Evolutionary conservation across 176 grass and related monocot genomes (phyloP).

Genomic region (Elymus sibiricus): DNA sequence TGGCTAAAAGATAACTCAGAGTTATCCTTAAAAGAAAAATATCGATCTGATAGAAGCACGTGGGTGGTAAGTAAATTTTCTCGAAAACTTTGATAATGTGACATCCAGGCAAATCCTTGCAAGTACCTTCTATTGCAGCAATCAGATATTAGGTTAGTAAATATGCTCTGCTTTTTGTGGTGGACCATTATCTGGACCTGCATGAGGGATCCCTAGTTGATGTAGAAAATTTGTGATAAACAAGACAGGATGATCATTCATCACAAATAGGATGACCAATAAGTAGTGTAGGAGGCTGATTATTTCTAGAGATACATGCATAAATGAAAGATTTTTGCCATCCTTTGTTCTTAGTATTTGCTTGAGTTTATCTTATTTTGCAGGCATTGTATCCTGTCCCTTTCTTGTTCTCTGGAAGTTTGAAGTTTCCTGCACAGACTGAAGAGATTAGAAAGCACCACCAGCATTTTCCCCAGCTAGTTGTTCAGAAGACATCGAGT

Average conservation of each 20-base stretch:
- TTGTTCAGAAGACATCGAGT: slow-evolving; percentile 39
- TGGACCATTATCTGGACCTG: neutral
- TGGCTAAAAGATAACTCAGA: slow-evolving; percentile 68
- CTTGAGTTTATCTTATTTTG: slow-evolving; percentile 26
- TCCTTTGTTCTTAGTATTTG: neutral
- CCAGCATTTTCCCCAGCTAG: slow-evolving; percentile 57
- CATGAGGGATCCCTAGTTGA: neutral
- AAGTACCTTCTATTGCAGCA: neutral
- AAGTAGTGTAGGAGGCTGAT: neutral
- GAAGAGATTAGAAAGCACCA: slow-evolving; percentile 71
- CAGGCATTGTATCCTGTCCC: slow-evolving; percentile 83
- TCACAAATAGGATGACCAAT: neutral
- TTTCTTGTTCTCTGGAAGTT: slow-evolving; percentile 88
- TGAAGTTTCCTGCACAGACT: slow-evolving; percentile 60
- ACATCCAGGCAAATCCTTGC: neutral
- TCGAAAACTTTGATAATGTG: neutral
- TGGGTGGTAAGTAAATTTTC: slow-evolving; percentile 76
- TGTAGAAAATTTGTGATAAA: neutral
- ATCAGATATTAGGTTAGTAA: neutral
- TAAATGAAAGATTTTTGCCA: neutral
- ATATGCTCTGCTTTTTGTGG: neutral
- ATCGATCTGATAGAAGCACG: slow-evolving; percentile 64
- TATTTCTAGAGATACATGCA: neutral
- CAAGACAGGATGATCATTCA: neutral
- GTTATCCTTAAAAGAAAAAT: slow-evolving; percentile 74